Evolutionary conservation across 495 filamentous ascomycete genomes (phyloP).

Genomic region (Opeltia flavorubescens): DNA sequence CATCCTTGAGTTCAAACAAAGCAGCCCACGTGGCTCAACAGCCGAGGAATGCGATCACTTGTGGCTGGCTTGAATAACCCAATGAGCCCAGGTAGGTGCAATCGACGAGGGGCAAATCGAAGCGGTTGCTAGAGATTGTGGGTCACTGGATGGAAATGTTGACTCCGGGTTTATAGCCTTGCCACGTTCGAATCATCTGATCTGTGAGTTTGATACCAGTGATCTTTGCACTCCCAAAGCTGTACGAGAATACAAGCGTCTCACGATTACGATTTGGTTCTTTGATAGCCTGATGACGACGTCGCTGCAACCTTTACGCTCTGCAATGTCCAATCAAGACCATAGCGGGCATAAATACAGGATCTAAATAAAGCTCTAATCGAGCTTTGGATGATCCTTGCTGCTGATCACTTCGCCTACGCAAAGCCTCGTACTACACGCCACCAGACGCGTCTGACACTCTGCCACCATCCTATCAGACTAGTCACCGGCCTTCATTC

Average conservation of each 20-base stretch:
- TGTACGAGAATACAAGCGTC: not conserved
- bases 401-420: not conserved
- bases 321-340: not conserved
- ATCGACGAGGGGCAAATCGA: too few species aligned
- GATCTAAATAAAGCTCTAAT: slow-evolving; percentile 1
- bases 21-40: not conserved
- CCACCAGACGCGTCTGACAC: slow-evolving; percentile 4
- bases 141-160: too few species aligned
- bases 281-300: not conserved
- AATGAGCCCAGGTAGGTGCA: too few species aligned
- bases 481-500: not conserved
- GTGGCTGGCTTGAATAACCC: too few species aligned
- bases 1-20: slow-evolving; percentile 11
- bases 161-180: too few species aligned
- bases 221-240: too few species aligned
- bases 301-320: not conserved
- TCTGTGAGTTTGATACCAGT: too few species aligned
- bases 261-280: not conserved
- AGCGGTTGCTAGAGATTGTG: too few species aligned
- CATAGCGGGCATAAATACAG: not conserved
- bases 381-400: slow-evolving; percentile 1
- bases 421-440: slow-evolving; percentile 1
- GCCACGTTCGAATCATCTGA: too few species aligned
- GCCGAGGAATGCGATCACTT: slow-evolving; percentile 1
- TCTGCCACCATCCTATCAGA: not conserved